A percentile compares a stretch with the other conserved stretches of the same genome.
Evolutionary conservation across 2,329 filamentous ascomycete species (phyloP).

Genomic region (Scedosporium aurantiacum): DNA sequence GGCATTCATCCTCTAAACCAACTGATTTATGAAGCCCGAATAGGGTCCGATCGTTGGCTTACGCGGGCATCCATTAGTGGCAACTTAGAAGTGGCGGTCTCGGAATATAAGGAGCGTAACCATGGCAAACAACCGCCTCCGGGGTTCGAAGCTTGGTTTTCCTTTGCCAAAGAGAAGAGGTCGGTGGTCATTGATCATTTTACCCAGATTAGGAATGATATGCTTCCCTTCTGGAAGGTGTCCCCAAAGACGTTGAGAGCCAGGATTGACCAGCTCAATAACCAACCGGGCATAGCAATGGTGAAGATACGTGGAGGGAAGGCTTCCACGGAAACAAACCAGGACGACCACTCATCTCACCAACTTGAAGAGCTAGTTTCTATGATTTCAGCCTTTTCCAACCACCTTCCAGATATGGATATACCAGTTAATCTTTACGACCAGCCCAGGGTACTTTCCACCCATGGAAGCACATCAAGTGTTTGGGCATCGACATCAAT

Average conservation of each 20-base stretch:
- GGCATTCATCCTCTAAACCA: conserved; percentile 35
- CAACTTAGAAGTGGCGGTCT: conserved; percentile 33
- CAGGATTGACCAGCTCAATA: conserved; percentile 31
- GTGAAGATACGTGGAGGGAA: conserved; percentile 54
- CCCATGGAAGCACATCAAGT: neutral
- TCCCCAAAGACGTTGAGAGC: conserved; percentile 56
- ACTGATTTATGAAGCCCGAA: conserved; percentile 36
- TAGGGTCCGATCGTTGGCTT: conserved; percentile 38
- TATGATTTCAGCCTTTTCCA: conserved; percentile 61
- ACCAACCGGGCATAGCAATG: conserved; percentile 31
- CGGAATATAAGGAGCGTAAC: conserved; percentile 39
- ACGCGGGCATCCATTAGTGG: conserved; percentile 34
- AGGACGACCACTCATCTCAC: conserved; percentile 19
- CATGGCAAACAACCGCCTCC: conserved; percentile 63
- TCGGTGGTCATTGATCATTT: conserved; percentile 72
- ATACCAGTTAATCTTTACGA: conserved; percentile 73
- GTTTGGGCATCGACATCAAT: conserved; percentile 26
- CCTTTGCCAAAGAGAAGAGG: conserved; percentile 57
- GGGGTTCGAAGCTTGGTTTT: conserved; percentile 76
- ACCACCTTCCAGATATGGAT: conserved; percentile 71
- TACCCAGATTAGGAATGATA: conserved; percentile 62
- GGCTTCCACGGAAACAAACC: conserved; percentile 20
- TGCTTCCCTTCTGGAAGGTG: conserved; percentile 69
- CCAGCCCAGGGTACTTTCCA: conserved; percentile 58
- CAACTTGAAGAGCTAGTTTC: conserved; percentile 37